Conservation (phyloP, 495 filamentous ascomycete genomes). For the Aspergillus steynii region DNA sequence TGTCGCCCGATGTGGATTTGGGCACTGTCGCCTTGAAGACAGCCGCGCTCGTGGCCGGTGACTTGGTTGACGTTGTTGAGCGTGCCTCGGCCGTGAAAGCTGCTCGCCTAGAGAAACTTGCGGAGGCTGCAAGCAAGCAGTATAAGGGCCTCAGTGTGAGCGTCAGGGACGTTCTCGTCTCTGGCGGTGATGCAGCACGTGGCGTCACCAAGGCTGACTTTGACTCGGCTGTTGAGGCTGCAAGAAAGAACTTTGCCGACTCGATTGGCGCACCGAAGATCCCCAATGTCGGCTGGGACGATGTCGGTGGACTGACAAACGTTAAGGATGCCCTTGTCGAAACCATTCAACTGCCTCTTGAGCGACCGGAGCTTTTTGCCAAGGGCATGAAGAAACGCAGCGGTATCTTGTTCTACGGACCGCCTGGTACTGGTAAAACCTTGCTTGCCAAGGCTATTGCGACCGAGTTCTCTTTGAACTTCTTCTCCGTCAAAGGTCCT, state of each 20-base stretch:
- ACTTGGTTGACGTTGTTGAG: conserved; percentile 92
- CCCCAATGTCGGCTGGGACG: conserved; percentile 93
- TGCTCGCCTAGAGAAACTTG: conserved; percentile 70
- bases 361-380: conserved; percentile 91
- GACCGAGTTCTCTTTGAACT: conserved; percentile 97
- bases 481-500: conserved; percentile 97
- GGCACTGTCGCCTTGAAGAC: conserved; percentile 87
- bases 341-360: conserved; percentile 91
- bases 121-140: conserved; percentile 42
- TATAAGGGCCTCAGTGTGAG: conserved; percentile 48
- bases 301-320: conserved; percentile 90
- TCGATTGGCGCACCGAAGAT: conserved; percentile 98
- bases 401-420: conserved; percentile 96
- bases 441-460: conserved; percentile 96
- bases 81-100: conserved; percentile 75
- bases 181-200: conserved; percentile 79
- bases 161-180: conserved; percentile 77
- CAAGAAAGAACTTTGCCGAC: conserved; percentile 96
- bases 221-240: conserved; percentile 85
- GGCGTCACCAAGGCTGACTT: conserved; percentile 87
- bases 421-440: conserved; percentile 96
- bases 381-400: conserved; percentile 99
- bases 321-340: conserved; percentile 96
- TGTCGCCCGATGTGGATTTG: conserved; percentile 81
- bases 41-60: conserved; percentile 90